phyloP scores from a whole-genome alignment of 2,329 filamentous ascomycete species.

The Paecilomyces sp. region DNA sequence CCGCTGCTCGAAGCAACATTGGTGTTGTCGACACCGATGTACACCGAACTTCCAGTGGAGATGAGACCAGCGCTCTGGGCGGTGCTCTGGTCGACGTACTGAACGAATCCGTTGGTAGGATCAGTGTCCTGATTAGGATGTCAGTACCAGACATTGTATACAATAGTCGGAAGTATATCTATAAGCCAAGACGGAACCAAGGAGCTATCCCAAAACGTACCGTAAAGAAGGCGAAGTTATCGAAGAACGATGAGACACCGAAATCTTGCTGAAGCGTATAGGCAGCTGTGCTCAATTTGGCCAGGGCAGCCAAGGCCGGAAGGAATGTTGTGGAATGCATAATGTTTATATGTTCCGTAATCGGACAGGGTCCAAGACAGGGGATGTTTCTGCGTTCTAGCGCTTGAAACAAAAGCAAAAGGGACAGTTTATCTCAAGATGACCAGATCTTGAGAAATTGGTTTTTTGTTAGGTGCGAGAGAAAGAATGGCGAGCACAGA shows the following conservation, averaged over 20 bases:
- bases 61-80: constrained; percentile 55
- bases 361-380: neutral
- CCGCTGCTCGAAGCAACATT: constrained; percentile 52
- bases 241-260: constrained; percentile 15
- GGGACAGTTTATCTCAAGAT: neutral
- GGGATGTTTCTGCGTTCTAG: neutral
- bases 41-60: constrained; percentile 51
- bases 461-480: neutral
- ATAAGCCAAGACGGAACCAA: neutral
- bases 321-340: constrained; percentile 24
- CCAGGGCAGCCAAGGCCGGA: constrained; percentile 21
- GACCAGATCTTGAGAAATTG: neutral
- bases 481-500: neutral
- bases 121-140: constrained; percentile 41
- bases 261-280: constrained; percentile 45
- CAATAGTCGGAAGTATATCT: neutral
- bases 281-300: constrained; percentile 22
- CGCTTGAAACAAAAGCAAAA: neutral
- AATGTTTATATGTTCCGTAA: neutral
- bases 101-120: constrained; percentile 68
- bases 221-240: constrained; percentile 38
- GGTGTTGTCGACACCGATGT: constrained; percentile 62
- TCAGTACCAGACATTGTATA: neutral
- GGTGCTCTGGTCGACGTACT: constrained; percentile 55
- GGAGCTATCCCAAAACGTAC: constrained; percentile 17